Base-by-base conservation (phyloP, 2,329 filamentous ascomycete genomes). In the Eutypella sp. region DNA sequence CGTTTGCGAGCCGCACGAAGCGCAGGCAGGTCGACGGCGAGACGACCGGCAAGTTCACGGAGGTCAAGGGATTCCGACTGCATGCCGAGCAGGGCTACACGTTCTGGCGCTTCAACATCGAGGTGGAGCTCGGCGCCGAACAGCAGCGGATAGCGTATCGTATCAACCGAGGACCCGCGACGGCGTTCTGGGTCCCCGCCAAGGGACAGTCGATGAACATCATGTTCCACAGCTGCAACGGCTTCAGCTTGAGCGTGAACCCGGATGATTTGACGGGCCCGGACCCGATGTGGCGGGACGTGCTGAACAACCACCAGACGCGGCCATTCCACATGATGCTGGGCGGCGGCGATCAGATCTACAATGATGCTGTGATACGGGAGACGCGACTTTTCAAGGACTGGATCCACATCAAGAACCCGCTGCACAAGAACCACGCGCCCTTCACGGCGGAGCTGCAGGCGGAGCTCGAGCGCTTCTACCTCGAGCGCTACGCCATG, bases 211-310 rank as follows among this genome's bases (percentile, higher is more conserved):
- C 87, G 2, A 99, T 99, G 93, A 96, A 97, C 69, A 88, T 96
- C 63, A 96, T 97, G 90, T 99, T 96, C 70, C 81, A 97, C 70
- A 96, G 87, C 63, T 96, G 93, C 72, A 99, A 99, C 64, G 93
- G 95, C 2, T 99, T 99, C 72, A 92, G 89, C 57, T 66, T 85
- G 42, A 85, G 80, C 46, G 87, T 87, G 20, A 84, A 95, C 51
- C 72, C 89, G 0, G 78, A 95, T 61, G 76, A 84, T 39, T 85
- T 96, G 63, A 93, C 85, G 60, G 93, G 93, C 0, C 93, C 95
- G 0, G 93, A 99, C 67, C 93, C 93, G 1, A 77, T 99, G 68
- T 99, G 95, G 93, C 85, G 92, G 45, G 93, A 99, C 63, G 89
- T 97, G 5, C 74, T 97, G 50, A 96, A 96, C 64, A 88, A 75